These are phyloP conservation scores for Tylopilus sp. DNA, from an alignment of 768 basidiomycete species.

Conservation along the genomic window DNA sequence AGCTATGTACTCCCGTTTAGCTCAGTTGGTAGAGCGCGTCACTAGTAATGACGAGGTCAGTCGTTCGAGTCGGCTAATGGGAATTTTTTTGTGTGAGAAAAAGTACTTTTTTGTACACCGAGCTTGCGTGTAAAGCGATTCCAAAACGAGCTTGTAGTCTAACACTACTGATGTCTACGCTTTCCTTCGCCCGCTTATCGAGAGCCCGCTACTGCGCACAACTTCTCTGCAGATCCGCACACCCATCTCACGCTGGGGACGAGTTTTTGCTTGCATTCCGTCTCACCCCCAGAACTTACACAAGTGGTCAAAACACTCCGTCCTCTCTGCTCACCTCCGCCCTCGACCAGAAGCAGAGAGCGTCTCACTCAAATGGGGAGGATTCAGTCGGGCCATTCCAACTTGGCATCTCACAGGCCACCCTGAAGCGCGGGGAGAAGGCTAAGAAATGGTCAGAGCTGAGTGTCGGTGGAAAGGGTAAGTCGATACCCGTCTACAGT, in stretches of 20 bases:
- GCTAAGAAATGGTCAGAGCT: slow-evolving; percentile 79
- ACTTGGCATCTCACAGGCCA: slow-evolving; percentile 60
- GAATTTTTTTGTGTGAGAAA: slow-evolving; percentile 20
- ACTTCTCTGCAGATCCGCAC: neutral
- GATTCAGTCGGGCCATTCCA: slow-evolving; percentile 78
- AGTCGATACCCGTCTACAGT: slow-evolving; percentile 13
- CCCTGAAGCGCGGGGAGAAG: slow-evolving; percentile 50
- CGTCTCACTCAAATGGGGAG: slow-evolving; percentile 36
- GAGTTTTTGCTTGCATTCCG: neutral
- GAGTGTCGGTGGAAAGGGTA: slow-evolving; percentile 73
- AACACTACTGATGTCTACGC: slow-evolving; percentile 11
- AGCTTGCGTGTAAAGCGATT: neutral
- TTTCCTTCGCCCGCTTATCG: slow-evolving; percentile 8
- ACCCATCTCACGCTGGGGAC: neutral
- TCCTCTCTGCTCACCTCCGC: slow-evolving; percentile 61
- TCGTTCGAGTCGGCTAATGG: slow-evolving; percentile 61
- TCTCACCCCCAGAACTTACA: slow-evolving; percentile 35
- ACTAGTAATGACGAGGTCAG: slow-evolving; percentile 71
- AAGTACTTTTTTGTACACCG: neutral
- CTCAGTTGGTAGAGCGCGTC: slow-evolving; percentile 60
- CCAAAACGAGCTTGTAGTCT: slow-evolving; percentile 6
- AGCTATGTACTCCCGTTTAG: slow-evolving; percentile 30
- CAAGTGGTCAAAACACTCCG: slow-evolving; percentile 43
- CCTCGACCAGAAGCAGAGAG: slow-evolving; percentile 54
- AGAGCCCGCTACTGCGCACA: slow-evolving; percentile 2